These are phyloP conservation scores for Meyerozyma smithsonii DNA, from an alignment of 1,139 yeast genomes.

Conservation along the genomic window DNA sequence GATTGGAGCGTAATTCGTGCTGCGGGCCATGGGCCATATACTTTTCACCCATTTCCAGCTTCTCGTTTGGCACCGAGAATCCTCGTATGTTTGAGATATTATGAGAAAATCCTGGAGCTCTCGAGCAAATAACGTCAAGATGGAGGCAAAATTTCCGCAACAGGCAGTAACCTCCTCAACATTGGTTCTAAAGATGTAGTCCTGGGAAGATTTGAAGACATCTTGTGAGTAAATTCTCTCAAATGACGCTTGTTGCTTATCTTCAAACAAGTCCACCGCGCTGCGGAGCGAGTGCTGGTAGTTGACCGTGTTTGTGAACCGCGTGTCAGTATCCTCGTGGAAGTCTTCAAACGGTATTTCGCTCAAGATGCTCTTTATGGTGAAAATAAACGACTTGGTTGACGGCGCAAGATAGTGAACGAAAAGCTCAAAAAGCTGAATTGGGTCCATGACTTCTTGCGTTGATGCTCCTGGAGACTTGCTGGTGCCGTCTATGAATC, in stretches of 20 bases:
- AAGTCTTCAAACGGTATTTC: slow-evolving; percentile 53
- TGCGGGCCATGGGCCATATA: slow-evolving; percentile 4
- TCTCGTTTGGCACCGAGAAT: slow-evolving; percentile 20
- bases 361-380: slow-evolving; percentile 56
- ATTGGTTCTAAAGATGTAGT: slow-evolving; percentile 47
- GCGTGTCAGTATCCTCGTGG: slow-evolving; percentile 20
- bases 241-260: slow-evolving; percentile 55
- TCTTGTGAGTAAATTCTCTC: slow-evolving; percentile 55
- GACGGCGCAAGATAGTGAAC: slow-evolving; percentile 70
- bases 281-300: slow-evolving; percentile 44
- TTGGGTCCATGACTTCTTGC: slow-evolving; percentile 33
- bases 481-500: slow-evolving; percentile 13
- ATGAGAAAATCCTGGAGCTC: slow-evolving; percentile 50
- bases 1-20: neutral
- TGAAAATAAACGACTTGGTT: slow-evolving; percentile 59
- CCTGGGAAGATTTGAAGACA: slow-evolving; percentile 41
- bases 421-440: slow-evolving; percentile 60
- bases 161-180: slow-evolving; percentile 83
- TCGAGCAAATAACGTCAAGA: slow-evolving; percentile 57
- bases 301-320: slow-evolving; percentile 35
- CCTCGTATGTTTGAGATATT: slow-evolving; percentile 41
- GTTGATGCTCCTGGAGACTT: slow-evolving; percentile 14
- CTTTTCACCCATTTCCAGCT: slow-evolving; percentile 48
- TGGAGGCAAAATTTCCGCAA: slow-evolving; percentile 73
- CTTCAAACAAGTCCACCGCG: slow-evolving; percentile 53